phyloP scores from a whole-genome alignment of 257 asterid species.

The Nicotiana paniculata region DNA sequence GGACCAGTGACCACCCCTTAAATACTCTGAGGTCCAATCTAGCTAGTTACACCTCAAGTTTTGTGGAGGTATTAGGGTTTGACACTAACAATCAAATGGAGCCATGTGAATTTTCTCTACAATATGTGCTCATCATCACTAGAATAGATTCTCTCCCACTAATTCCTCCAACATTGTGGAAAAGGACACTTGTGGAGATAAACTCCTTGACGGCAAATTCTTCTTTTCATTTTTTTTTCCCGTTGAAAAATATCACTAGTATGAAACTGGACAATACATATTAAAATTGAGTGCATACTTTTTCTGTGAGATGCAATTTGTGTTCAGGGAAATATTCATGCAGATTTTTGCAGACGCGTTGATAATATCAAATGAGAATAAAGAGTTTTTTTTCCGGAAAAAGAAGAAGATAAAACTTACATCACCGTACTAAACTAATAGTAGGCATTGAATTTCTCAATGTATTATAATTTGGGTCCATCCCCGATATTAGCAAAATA shows the following conservation, averaged over 20 bases:
- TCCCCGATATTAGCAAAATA: no score
- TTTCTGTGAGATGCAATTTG: no score
- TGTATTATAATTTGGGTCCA: no score
- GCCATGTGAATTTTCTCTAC: neutral
- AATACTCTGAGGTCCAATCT: neutral
- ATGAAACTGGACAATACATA: neutral
- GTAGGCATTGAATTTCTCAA: no score
- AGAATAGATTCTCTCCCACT: neutral
- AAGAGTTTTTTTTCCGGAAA: no score
- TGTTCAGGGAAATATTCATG: no score
- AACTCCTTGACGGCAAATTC: conserved; percentile 14
- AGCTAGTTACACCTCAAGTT: neutral
- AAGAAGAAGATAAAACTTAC: no score
- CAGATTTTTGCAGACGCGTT: no score
- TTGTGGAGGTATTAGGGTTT: neutral
- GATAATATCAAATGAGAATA: no score
- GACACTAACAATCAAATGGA: neutral
- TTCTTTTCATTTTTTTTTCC: neutral
- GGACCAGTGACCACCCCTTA: neutral
- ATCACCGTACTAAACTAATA: no score
- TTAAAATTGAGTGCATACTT: neutral
- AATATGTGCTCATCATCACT: neutral
- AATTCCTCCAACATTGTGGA: conserved; percentile 3
- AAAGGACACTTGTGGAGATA: conserved; percentile 26
- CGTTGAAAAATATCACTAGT: neutral